Evolutionary conservation across 1,284 basidiomycete species (phyloP), one percentile per base, ranked within the genome.

Genomic region (Trametes hirsuta): DNA sequence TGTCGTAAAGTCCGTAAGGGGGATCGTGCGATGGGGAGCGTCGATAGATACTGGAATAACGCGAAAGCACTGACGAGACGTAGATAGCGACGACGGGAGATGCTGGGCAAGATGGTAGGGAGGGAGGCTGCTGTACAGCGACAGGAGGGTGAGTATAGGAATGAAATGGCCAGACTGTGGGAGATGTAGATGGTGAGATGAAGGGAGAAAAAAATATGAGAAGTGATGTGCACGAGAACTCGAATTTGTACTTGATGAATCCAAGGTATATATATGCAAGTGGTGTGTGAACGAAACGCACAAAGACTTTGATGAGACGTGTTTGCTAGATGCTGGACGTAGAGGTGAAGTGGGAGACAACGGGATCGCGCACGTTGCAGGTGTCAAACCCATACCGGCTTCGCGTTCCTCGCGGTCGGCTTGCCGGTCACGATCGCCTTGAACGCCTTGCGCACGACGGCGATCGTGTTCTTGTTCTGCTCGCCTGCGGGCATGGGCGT

Each of bases 371-470:
- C 36, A 30, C 21, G 37, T 22, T 30, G 3, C 37, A 47, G 48
- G 34, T 49, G 40, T 65, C 55, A 65, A 41, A 61, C 61, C 64
- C 64, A 65, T 22, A 53, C 58, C 22, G 64, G 64, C 64, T 65
- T 65, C 41, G 55, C 44, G 42, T 52, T 44, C 9, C 64, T 52
- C 22, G 61, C 48, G 22, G 49, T 39, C 6, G 64, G 61, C 55
- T 70, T 71, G 24, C 69, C 69, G 25, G 67, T 66, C 39, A 70
- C 69, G 57, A 71, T 71, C 22, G 70, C 84, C 72, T 85, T 88
- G 71, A 90, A 79, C 18, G 88, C 88, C 51, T 86, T 84, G 25
- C 82, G 81, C 53, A 90, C 82, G 61, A 84, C 77, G 11, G 82
- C 79, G 48, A 80, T 76, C n/a, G 81, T 80, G 30, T 77, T 77